Conservation (phyloP, 257 asterid genomes). For the Mentha longifolia region DNA sequence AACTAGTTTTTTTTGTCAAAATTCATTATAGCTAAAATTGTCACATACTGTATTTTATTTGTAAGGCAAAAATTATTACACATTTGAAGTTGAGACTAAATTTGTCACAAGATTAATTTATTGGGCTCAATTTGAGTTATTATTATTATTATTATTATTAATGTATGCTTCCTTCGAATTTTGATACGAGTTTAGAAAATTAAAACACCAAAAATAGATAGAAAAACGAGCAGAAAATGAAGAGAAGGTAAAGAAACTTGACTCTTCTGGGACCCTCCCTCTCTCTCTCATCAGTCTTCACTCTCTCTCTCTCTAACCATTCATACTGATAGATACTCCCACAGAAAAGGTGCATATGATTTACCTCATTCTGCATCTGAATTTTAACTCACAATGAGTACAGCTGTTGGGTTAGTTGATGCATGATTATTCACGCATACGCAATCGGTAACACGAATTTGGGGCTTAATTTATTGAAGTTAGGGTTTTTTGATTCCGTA, state of each 20-base stretch:
- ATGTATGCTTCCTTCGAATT: no score
- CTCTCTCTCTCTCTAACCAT: conserved; percentile 27
- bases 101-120: no score
- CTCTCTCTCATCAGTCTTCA: background rate
- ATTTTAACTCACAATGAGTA: conserved; percentile 30
- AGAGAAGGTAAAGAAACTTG: conserved; percentile 13
- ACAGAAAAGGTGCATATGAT: conserved; percentile 13
- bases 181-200: no score
- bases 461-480: conserved; percentile 20
- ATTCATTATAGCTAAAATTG: no score
- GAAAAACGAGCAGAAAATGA: background rate
- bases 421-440: conserved; percentile 40
- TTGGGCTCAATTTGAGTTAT: no score
- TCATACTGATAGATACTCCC: background rate
- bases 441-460: conserved; percentile 26
- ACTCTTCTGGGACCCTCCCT: conserved; percentile 2
- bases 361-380: conserved; percentile 23
- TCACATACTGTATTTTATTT: no score
- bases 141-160: no score
- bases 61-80: no score
- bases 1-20: no score
- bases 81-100: no score
- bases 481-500: conserved; percentile 40
- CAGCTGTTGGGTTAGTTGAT: conserved; percentile 51
- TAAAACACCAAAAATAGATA: no score